Evolutionary conservation across 208 protist genomes (phyloP), one percentile per base, ranked within the genome.

Genomic region (Sergeia podlipaevii): DNA sequence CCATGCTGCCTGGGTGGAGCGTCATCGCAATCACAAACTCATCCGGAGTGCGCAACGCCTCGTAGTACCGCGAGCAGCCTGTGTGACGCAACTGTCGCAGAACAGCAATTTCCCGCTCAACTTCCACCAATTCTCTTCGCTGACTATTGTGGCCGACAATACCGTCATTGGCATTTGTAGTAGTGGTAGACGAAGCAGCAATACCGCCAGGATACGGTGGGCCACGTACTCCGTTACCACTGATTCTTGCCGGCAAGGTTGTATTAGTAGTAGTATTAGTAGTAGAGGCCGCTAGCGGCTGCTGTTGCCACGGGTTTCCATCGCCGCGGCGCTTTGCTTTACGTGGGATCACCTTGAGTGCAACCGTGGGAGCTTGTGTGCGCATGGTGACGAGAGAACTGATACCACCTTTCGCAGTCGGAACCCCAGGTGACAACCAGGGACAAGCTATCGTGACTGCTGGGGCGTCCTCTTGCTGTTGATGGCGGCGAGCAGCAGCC

Each of bases 1-100:
- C 75, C 43, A 93, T 70, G 58, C 72, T 70, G 21, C 75, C 72
- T 15, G 60, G 69, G 44, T 72, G 77, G 52, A 93, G 49, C 34
- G 80, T 69, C 80, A 93, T 89, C 10, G 80, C 77, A 65, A 93
- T 93, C 18, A 74, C 76, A 65, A 85, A 88, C 15, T 84, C 71
- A 33, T 89, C 76, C 2, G 81, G 81, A 15, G 85, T 86, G 46
- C 74, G 75, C 20, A 93, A 59, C 1, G 81, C 79, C 51, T 87
- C 85, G 53, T 80, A 75, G 54, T 85, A 85, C 29, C 70, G 62
- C 15, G 81, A 74, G 51, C 85, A 93, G 33, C 80, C 80, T 0
- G 67, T 76, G 62, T 93, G 85, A 42, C 66, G 67, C 32, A 93
- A 63, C 10, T 65, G 57, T 10, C 79, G 71, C 45, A 93, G 45